A percentile compares a stretch with the other conserved stretches of the same genome.
These are phyloP conservation scores for Aspergillus sp. DNA, from an alignment of 2,329 filamentous ascomycete genomes.

Conservation along the genomic window DNA sequence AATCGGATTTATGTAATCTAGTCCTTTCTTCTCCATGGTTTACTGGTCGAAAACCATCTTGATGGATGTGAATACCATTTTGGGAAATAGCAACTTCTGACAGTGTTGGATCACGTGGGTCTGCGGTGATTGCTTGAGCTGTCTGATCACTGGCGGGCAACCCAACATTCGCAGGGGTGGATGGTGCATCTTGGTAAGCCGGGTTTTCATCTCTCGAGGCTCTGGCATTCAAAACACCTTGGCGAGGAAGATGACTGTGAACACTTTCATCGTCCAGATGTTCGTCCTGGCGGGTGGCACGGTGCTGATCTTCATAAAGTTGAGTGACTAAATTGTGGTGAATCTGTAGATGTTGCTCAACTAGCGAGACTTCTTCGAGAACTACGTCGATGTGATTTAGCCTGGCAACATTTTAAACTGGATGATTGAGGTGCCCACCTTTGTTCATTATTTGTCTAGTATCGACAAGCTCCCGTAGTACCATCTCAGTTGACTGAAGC, in stretches of 20 bases:
- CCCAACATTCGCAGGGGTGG: neutral
- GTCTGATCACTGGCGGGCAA: neutral
- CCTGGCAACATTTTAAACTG: neutral
- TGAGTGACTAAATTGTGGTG: neutral
- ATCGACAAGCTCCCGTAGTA: conserved; percentile 2
- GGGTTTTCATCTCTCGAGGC: neutral
- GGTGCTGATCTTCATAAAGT: conserved; percentile 1
- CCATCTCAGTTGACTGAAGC: conserved; percentile 2
- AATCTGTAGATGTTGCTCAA: conserved; percentile 2
- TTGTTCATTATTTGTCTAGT: neutral
- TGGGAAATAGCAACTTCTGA: neutral
- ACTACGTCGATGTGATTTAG: conserved; percentile 3
- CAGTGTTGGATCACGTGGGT: neutral
- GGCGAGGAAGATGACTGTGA: neutral
- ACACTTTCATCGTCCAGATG: conserved; percentile 1
- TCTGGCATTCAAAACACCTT: neutral
- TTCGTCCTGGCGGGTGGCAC: neutral
- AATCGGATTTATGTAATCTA: no score
- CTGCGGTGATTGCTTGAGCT: neutral
- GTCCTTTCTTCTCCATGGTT: no score
- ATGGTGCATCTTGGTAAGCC: neutral
- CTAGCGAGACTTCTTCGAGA: conserved; percentile 1
- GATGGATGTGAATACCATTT: neutral
- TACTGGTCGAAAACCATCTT: no score
- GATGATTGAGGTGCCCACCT: conserved; percentile 1